These are phyloP conservation scores for Moricandia moricandioides DNA, from an alignment of 345 rosid species.

Conservation along the genomic window DNA sequence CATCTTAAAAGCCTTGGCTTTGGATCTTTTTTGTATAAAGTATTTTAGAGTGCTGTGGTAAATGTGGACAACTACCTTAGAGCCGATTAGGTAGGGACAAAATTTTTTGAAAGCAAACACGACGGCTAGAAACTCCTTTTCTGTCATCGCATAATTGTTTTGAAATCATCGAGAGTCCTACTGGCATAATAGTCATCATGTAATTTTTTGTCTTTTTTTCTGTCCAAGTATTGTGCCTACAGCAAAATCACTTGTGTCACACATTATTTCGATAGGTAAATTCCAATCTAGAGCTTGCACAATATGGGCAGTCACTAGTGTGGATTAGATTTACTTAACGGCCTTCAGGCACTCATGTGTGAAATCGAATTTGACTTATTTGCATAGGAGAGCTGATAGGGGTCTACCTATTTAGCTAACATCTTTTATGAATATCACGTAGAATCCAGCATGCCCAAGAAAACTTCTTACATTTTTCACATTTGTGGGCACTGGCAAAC, in stretches of 20 bases:
- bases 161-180: background rate
- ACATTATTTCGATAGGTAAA: background rate
- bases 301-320: background rate
- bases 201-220: background rate
- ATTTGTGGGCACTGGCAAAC: no score
- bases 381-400: background rate
- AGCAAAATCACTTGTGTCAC: background rate
- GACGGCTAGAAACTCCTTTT: background rate
- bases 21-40: no score
- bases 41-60: no score
- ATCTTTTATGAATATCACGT: no score
- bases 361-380: background rate
- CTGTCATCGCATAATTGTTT: background rate
- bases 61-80: no score
- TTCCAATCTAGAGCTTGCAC: background rate
- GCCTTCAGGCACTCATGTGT: background rate
- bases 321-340: background rate
- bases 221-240: background rate
- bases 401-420: background rate
- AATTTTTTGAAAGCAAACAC: background rate
- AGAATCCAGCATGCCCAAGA: no score
- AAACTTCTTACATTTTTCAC: no score
- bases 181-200: background rate
- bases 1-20: no score
- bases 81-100: background rate